Base-by-base conservation (phyloP, 2,329 filamentous ascomycete species). In the Cercospora citrullina region DNA sequence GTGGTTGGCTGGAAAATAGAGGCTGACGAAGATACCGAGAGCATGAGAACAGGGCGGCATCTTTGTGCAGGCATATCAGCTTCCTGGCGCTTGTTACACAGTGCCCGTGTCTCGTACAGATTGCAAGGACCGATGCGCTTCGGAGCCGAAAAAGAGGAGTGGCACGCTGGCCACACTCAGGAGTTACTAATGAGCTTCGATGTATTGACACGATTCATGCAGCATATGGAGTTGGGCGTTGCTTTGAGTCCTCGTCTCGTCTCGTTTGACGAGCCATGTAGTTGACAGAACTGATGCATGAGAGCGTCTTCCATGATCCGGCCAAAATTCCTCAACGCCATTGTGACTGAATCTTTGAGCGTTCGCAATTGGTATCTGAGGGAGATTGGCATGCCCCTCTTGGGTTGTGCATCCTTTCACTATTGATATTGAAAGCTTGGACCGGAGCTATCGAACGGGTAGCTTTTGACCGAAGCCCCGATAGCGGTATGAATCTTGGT, bases 1-100 rank as follows among this genome's bases (percentile, higher is more conserved):
- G 0, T 77, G 88, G 62, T 80, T 77, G 69, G 76, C 76, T 60
- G 76, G 76, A n/a, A 72, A 72, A 42, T 76, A 72, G 61, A 57
- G 53, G 6, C 5, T 21, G 26, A 10, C 14, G 26, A 16, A 18
- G 23, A 8, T 18, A 18, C 23, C 26, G 4, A 57, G 28, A 18
- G 10, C 21, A 31, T 14, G 36, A 61, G 28, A 48, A 48, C 36
- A 45, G 10, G 14, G n/a, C 12, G 33, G 21, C 42, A 51, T 53
- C n/a, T 48, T 26, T 23, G 42, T 31, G 16, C 5, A 2, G 28
- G 5, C 16, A 12, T 12, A 10, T 21, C 1, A 16, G 10, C 4
- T 9, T 16, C 14, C 23, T 26, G 28, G 51, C 23, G 23, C 14
- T 57, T 57, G 23, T 6, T 12, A 6, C 6, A 12, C 8, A 36